Conservation (phyloP, 2,329 filamentous ascomycete genomes). For the Thermoascus crustaceus region DNA sequence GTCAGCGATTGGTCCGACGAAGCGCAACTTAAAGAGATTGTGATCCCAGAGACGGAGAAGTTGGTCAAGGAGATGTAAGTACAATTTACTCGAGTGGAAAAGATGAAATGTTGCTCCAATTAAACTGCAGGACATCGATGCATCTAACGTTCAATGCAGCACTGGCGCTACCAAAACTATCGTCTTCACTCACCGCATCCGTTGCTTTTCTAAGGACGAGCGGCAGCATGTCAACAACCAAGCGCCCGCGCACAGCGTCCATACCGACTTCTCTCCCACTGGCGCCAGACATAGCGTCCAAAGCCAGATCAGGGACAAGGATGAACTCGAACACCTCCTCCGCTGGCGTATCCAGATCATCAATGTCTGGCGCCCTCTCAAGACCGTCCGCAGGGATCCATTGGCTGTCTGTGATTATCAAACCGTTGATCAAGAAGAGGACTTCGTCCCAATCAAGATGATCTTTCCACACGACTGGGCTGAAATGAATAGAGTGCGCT, state of each 20-base stretch:
- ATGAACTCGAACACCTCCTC: constrained; percentile 6
- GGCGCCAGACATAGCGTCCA: constrained; percentile 5
- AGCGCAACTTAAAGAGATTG: constrained; percentile 24
- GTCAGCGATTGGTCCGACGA: constrained; percentile 27
- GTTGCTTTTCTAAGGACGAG: constrained; percentile 31
- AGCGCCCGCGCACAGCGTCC: constrained; percentile 13
- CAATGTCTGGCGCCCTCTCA: constrained; percentile 18
- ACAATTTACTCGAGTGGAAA: background rate
- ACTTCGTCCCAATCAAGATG: constrained; percentile 9
- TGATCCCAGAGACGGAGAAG: constrained; percentile 29
- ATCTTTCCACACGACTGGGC: constrained; percentile 10
- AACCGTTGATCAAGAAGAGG: constrained; percentile 7
- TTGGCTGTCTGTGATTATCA: constrained; percentile 17
- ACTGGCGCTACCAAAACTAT: constrained; percentile 50
- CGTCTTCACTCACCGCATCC: constrained; percentile 58
- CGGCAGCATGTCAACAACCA: constrained; percentile 11
- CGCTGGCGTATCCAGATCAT: constrained; percentile 11
- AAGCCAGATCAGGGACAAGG: constrained; percentile 4
- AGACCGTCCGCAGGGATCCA: constrained; percentile 14
- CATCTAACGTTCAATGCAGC: constrained; percentile 29
- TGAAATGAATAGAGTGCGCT: constrained; percentile 12
- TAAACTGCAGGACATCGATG: too few relatives aligned
- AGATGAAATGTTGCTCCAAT: constrained; percentile 1
- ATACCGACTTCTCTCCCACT: constrained; percentile 13
- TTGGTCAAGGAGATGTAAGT: constrained; percentile 26